phyloP scores from a whole-genome alignment of 331 rosid genomes.

The Quercus tomentella region DNA sequence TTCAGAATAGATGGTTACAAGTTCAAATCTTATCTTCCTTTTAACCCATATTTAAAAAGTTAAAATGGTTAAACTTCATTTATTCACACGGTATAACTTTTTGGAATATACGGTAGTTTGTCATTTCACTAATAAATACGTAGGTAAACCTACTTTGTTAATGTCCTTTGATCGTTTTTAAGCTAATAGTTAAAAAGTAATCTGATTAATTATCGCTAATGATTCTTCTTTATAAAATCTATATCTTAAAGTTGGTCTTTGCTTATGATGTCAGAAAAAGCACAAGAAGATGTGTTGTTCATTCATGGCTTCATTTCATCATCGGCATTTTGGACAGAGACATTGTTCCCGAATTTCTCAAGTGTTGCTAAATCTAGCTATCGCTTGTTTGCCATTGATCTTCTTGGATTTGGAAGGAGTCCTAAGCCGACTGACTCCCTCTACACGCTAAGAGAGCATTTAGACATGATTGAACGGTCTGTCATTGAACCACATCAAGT shows the following conservation, averaged over 20 bases:
- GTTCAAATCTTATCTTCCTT: too few species aligned
- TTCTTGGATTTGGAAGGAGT: constrained; percentile 90
- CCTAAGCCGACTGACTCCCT: constrained; percentile 84
- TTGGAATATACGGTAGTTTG: too few species aligned
- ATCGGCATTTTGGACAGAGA: constrained; percentile 84
- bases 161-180: too few species aligned
- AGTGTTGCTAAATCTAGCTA: constrained; percentile 38
- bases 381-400: constrained; percentile 80
- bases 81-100: too few species aligned
- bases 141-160: too few species aligned
- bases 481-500: constrained; percentile 70
- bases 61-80: too few species aligned
- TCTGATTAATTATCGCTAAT: too few species aligned
- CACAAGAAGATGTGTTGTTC: constrained; percentile 67
- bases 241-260: background rate
- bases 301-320: constrained; percentile 96
- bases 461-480: constrained; percentile 76
- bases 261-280: constrained; percentile 25
- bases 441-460: constrained; percentile 78
- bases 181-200: too few species aligned
- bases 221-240: too few species aligned
- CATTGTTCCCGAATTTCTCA: constrained; percentile 80
- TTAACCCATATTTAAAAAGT: too few species aligned
- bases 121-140: too few species aligned
- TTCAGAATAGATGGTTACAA: too few species aligned